phyloP scores from a whole-genome alignment of 2,329 filamentous ascomycete genomes.

The Aspergillus calidoustus region DNA sequence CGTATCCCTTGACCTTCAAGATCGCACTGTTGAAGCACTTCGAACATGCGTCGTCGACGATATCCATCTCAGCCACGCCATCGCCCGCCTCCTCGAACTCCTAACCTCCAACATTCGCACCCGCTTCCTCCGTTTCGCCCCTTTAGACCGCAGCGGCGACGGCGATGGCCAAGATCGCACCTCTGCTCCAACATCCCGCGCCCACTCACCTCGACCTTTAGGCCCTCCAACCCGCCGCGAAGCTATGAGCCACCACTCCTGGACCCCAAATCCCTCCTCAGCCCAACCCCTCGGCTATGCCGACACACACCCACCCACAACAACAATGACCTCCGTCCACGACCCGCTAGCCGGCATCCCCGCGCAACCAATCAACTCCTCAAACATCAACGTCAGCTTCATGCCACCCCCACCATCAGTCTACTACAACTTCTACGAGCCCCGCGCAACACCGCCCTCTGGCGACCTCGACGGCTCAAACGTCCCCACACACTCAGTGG shows the following conservation, averaged over 20 bases:
- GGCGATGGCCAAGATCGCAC: slow-evolving; percentile 43
- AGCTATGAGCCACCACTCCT: slow-evolving; percentile 30
- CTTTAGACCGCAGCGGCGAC: slow-evolving; percentile 52
- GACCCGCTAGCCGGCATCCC: slow-evolving; percentile 51
- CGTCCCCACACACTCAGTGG: slow-evolving; percentile 35
- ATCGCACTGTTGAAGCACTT: slow-evolving; percentile 62
- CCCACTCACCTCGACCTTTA: slow-evolving; percentile 43
- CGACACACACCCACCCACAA: slow-evolving; percentile 30
- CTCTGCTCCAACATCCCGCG: slow-evolving; percentile 39
- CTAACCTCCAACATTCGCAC: slow-evolving; percentile 63
- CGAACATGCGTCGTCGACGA: slow-evolving; percentile 67
- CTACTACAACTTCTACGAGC: slow-evolving; percentile 51
- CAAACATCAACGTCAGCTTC: slow-evolving; percentile 51
- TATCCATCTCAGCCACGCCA: slow-evolving; percentile 66
- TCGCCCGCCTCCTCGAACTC: slow-evolving; percentile 64
- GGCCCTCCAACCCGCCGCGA: slow-evolving; percentile 31
- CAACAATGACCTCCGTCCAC: slow-evolving; percentile 35
- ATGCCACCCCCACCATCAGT: slow-evolving; percentile 53
- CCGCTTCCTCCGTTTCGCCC: slow-evolving; percentile 62
- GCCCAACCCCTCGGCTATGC: slow-evolving; percentile 30
- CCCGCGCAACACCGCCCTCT: slow-evolving; percentile 38
- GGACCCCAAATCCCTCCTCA: slow-evolving; percentile 29
- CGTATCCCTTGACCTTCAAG: slow-evolving; percentile 62
- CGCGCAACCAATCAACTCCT: slow-evolving; percentile 50
- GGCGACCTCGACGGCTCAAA: slow-evolving; percentile 37